Evolutionary conservation across 257 asterid species (phyloP).

Genomic region (Gynochthodes officinalis): DNA sequence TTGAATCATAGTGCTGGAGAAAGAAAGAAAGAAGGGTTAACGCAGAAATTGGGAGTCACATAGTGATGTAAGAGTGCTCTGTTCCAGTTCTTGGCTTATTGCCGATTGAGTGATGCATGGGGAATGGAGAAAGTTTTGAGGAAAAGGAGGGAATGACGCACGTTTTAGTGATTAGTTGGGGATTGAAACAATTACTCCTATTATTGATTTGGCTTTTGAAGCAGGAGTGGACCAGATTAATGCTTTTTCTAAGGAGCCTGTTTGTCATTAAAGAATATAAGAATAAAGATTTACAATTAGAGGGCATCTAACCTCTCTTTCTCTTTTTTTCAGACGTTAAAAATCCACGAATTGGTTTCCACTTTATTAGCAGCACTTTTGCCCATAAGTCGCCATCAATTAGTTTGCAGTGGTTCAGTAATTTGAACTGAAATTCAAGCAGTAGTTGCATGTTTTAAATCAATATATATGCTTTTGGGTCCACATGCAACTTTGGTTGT

Average conservation of each 20-base stretch:
- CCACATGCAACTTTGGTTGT: conserved; percentile 19
- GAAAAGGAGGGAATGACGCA: conserved; percentile 27
- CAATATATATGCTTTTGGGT: conserved; percentile 7
- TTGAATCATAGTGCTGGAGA: conserved; percentile 41
- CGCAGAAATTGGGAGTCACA: conserved; percentile 18
- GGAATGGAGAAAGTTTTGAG: conserved; percentile 59
- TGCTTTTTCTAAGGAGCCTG: conserved; percentile 36
- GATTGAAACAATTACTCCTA: conserved; percentile 21
- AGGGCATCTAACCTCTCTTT: conserved; percentile 29
- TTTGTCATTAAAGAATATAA: conserved; percentile 41
- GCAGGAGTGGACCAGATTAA: conserved; percentile 42
- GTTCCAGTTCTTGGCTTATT: conserved; percentile 8
- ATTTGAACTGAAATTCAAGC: conserved; percentile 16
- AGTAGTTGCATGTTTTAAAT: conserved; percentile 16
- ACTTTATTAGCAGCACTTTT: not conserved
- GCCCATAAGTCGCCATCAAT: not conserved
- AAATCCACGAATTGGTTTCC: not conserved
- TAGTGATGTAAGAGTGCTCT: conserved; percentile 19
- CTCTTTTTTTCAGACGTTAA: not conserved
- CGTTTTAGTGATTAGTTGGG: conserved; percentile 25
- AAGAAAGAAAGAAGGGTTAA: conserved; percentile 13
- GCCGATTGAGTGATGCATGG: conserved; percentile 58
- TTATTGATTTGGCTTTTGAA: conserved; percentile 45
- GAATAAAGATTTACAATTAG: conserved; percentile 5
- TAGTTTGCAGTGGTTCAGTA: not conserved